phyloP scores from a whole-genome alignment of 2,329 filamentous ascomycete species.

The Didymella pinodella region DNA sequence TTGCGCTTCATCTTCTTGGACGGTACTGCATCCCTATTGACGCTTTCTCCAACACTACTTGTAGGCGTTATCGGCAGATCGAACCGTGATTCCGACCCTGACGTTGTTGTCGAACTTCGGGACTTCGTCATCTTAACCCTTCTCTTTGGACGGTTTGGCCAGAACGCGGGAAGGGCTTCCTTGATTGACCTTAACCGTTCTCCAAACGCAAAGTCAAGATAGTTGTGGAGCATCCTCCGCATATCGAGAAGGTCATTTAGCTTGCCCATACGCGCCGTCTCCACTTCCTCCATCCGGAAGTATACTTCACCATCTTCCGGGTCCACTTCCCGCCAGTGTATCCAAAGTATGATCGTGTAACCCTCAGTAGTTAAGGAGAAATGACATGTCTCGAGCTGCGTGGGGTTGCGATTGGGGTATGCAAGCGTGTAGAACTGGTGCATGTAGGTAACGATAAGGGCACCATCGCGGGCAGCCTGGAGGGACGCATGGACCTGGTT shows the following conservation, averaged over 20 bases:
- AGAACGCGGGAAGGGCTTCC: conserved; percentile 17
- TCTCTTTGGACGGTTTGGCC: conserved; percentile 14
- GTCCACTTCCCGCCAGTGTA: conserved; percentile 21
- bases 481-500: too few relatives aligned
- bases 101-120: background rate
- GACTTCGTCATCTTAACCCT: conserved; percentile 1
- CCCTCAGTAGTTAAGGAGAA: background rate
- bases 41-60: background rate
- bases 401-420: too few relatives aligned
- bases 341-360: conserved; percentile 21
- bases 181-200: conserved; percentile 20
- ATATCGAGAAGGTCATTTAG: conserved; percentile 18
- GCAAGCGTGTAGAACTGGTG: too few relatives aligned
- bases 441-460: too few relatives aligned
- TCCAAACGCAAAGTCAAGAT: conserved; percentile 20
- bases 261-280: conserved; percentile 19
- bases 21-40: background rate
- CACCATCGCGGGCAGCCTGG: too few relatives aligned
- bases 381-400: too few relatives aligned
- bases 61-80: background rate
- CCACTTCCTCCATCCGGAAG: conserved; percentile 19
- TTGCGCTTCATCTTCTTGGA: background rate
- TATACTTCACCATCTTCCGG: conserved; percentile 17
- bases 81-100: background rate
- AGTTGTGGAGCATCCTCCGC: conserved; percentile 18